Evolutionary conservation across 257 asterid species (phyloP).

Genomic region (Solanum neorickii): DNA sequence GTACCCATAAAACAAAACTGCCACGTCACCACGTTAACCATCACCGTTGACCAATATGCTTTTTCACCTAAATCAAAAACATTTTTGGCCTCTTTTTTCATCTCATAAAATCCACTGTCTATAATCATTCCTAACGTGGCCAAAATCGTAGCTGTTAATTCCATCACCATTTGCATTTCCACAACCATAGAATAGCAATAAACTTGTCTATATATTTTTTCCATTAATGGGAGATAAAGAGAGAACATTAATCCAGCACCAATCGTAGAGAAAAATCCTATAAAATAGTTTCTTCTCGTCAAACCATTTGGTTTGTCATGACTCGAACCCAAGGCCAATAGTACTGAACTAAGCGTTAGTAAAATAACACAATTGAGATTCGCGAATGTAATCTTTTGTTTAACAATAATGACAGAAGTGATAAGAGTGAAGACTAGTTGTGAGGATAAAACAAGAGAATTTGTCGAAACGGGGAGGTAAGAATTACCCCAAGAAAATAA

Average conservation of each 20-base stretch:
- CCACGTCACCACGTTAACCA: slow-evolving; percentile 27
- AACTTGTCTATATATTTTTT: slow-evolving; percentile 29
- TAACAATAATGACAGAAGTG: not conserved
- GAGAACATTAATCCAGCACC: slow-evolving; percentile 55
- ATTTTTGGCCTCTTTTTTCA: slow-evolving; percentile 7
- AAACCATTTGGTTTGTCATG: slow-evolving; percentile 24
- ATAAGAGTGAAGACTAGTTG: not conserved
- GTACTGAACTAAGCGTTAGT: slow-evolving; percentile 27
- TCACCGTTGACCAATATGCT: slow-evolving; percentile 31
- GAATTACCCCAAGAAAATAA: not conserved
- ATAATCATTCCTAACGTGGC: slow-evolving; percentile 35
- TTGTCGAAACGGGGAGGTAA: not conserved
- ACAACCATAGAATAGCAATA: slow-evolving; percentile 59
- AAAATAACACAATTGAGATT: slow-evolving; percentile 59
- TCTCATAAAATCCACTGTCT: slow-evolving; percentile 17
- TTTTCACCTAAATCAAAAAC: slow-evolving; percentile 13
- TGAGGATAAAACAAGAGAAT: not conserved
- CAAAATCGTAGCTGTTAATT: slow-evolving; percentile 34
- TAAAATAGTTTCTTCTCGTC: slow-evolving; percentile 14
- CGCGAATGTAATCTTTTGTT: slow-evolving; percentile 16
- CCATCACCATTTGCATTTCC: slow-evolving; percentile 67
- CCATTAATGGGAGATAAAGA: slow-evolving; percentile 53
- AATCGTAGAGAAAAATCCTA: slow-evolving; percentile 35
- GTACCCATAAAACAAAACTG: slow-evolving; percentile 62
- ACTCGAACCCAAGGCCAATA: slow-evolving; percentile 31